A percentile compares a stretch with the other conserved stretches of the same genome.
phyloP scores from a whole-genome alignment of 495 filamentous ascomycete genomes.

The Delitschia confertaspora region DNA sequence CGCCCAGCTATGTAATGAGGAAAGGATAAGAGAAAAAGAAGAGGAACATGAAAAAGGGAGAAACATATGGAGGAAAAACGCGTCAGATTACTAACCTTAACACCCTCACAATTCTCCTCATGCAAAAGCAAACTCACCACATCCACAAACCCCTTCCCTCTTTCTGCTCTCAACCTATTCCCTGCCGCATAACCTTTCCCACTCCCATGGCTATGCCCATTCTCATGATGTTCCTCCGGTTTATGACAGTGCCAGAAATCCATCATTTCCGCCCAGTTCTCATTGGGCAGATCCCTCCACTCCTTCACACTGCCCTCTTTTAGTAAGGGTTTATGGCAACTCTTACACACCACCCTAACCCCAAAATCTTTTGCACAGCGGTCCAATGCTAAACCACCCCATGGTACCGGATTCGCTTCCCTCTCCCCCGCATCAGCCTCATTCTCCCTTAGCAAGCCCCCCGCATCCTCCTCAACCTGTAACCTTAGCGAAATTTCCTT shows the following conservation, averaged over 20 bases:
- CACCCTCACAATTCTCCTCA: conserved; percentile 50
- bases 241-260: conserved; percentile 99
- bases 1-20: conserved; percentile 43
- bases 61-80: neutral
- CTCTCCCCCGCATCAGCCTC: conserved; percentile 22
- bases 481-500: conserved; percentile 62
- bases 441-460: conserved; percentile 26
- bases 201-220: conserved; percentile 29
- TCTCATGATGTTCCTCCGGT: conserved; percentile 41
- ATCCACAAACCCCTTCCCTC: conserved; percentile 68
- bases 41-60: neutral
- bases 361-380: conserved; percentile 1
- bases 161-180: conserved; percentile 53
- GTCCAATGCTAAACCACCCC: conserved; percentile 60
- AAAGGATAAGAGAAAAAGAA: neutral
- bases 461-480: conserved; percentile 43
- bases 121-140: conserved; percentile 64
- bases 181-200: conserved; percentile 68
- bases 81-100: conserved; percentile 48
- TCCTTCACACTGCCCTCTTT: conserved; percentile 36
- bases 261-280: conserved; percentile 99
- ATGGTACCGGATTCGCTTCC: conserved; percentile 48
- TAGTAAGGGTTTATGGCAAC: conserved; percentile 47
- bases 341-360: conserved; percentile 57
- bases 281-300: conserved; percentile 96